Evolutionary conservation across 305 asterid genomes (phyloP).

Genomic region (Plantago coronopus): DNA sequence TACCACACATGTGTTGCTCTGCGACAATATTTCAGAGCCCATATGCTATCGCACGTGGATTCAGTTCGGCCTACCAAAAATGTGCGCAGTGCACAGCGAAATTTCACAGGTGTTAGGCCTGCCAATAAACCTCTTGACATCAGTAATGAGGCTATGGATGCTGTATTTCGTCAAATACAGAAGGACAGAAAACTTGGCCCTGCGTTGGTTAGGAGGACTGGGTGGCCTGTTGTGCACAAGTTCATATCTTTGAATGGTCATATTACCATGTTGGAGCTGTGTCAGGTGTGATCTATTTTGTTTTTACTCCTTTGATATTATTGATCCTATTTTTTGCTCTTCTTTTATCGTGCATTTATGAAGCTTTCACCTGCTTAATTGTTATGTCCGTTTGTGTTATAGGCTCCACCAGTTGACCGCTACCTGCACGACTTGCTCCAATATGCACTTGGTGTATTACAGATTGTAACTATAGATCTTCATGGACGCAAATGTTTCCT

Average conservation of each 20-base stretch:
- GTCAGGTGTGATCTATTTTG: constrained; percentile 62
- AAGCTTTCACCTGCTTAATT: constrained; percentile 12
- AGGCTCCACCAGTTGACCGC: constrained; percentile 99
- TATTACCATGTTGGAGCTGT: constrained; percentile 89
- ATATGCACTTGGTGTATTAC: constrained; percentile 90
- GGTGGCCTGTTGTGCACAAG: constrained; percentile 90
- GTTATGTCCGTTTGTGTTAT: constrained; percentile 27
- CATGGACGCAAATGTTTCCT: constrained; percentile 80
- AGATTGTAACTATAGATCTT: constrained; percentile 81
- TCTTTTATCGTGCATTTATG: background rate
- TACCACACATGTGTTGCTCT: constrained; percentile 90
- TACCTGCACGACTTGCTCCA: constrained; percentile 94
- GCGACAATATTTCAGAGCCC: constrained; percentile 92
- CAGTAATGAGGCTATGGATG: constrained; percentile 93
- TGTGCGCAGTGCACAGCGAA: constrained; percentile 75
- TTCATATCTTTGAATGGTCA: constrained; percentile 81
- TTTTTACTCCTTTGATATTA: background rate
- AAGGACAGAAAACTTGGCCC: constrained; percentile 93
- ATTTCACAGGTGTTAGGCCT: constrained; percentile 59
- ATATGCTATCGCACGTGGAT: constrained; percentile 81
- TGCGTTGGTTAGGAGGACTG: constrained; percentile 77
- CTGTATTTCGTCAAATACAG: constrained; percentile 84
- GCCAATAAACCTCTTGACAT: constrained; percentile 92
- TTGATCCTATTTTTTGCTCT: constrained; percentile 1
- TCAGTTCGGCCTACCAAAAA: constrained; percentile 82